phyloP scores from a whole-genome alignment of 805 yeast species.

The Dipodascus albidus region DNA sequence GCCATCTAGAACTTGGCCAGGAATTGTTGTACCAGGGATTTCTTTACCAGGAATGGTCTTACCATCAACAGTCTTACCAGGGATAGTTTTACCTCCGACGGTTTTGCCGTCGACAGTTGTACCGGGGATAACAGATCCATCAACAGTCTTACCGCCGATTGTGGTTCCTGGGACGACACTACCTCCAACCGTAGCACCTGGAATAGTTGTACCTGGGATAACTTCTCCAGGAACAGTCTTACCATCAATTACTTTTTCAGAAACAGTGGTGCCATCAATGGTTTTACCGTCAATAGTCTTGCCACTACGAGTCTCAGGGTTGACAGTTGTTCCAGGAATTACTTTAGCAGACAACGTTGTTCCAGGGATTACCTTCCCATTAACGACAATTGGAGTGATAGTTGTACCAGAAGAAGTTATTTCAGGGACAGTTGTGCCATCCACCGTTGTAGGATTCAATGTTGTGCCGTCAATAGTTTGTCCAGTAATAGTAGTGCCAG shows the following conservation, averaged over 20 bases:
- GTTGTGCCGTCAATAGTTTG: not conserved
- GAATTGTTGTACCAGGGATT: not conserved
- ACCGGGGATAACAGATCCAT: not conserved
- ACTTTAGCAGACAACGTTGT: no score
- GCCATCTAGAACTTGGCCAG: not conserved
- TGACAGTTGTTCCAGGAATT: conserved; percentile 2
- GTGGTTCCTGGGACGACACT: not conserved
- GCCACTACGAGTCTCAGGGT: conserved; percentile 12
- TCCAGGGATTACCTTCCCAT: not conserved
- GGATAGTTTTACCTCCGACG: not conserved
- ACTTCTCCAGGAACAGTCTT: not conserved
- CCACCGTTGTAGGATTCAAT: no score
- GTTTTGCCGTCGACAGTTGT: not conserved
- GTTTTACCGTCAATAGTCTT: conserved; percentile 8
- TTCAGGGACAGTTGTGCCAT: not conserved
- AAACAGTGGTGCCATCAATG: conserved; percentile 11
- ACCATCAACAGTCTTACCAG: not conserved
- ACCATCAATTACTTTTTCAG: conserved; percentile 6
- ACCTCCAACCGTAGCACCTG: not conserved
- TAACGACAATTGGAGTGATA: not conserved
- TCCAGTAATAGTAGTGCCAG: not conserved
- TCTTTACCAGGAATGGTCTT: not conserved
- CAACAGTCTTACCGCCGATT: not conserved
- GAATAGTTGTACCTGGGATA: not conserved
- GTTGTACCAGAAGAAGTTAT: not conserved